These are phyloP conservation scores for Diaporthe australafricana DNA, from an alignment of 2,329 filamentous ascomycete genomes.

Conservation along the genomic window DNA sequence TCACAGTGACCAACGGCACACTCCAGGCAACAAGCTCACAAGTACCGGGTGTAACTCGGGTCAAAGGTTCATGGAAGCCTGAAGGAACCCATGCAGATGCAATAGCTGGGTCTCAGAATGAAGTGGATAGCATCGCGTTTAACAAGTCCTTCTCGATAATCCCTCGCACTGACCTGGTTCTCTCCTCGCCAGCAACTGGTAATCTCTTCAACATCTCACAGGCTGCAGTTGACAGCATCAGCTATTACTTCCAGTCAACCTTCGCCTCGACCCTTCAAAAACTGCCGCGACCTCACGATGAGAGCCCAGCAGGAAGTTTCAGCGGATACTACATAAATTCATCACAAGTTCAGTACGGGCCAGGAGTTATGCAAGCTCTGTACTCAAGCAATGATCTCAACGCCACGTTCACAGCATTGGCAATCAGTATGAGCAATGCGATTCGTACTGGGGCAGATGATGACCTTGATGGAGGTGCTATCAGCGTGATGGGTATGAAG, in stretches of 20 bases:
- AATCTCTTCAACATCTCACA: background rate
- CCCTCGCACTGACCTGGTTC: background rate
- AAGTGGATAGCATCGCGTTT: conserved; percentile 7
- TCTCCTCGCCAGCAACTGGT: background rate
- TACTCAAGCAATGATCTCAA: conserved; percentile 5
- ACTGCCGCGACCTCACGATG: background rate
- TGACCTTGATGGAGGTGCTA: background rate
- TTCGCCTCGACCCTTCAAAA: background rate
- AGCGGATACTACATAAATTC: conserved; percentile 1
- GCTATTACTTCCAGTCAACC: background rate
- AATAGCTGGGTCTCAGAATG: background rate
- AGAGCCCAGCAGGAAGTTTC: background rate
- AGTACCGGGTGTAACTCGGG: background rate
- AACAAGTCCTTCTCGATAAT: background rate
- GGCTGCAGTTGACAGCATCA: conserved; percentile 9
- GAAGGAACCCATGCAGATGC: background rate
- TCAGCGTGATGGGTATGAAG: background rate
- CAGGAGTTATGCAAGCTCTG: conserved; percentile 3
- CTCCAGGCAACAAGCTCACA: background rate
- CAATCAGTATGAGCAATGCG: conserved; percentile 27
- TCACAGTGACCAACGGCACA: background rate
- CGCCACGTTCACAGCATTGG: conserved; percentile 14
- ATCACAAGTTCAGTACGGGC: background rate
- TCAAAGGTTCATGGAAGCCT: background rate
- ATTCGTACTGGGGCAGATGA: background rate